Conservation (phyloP, 805 yeast species). For the Dipodascopsis uninucleata region DNA sequence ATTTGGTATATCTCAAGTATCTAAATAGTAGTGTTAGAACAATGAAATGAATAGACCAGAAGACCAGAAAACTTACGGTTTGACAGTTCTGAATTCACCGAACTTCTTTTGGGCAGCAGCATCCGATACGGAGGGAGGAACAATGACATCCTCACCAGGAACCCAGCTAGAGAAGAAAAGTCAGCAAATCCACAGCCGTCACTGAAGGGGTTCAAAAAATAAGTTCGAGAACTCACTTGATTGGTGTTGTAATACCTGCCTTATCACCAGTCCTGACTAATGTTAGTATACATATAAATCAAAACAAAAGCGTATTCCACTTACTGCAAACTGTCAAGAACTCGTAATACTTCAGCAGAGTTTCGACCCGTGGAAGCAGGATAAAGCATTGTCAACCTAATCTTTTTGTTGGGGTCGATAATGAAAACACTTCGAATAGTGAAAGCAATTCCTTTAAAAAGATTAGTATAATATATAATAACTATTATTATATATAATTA, state of each 20-base stretch:
- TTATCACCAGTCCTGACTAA: constrained; percentile 67
- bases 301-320: too few relatives aligned
- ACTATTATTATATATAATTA: too few relatives aligned
- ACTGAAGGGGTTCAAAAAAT: too few relatives aligned
- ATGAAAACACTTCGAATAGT: constrained; percentile 91
- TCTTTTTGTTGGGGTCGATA: constrained; percentile 86
- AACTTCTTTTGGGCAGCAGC: constrained; percentile 76
- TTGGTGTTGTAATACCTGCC: constrained; percentile 83
- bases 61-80: too few relatives aligned
- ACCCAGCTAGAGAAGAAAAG: constrained; percentile 55
- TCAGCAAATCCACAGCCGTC: too few relatives aligned
- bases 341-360: constrained; percentile 88
- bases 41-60: constrained; percentile 61
- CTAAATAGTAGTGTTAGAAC: not conserved
- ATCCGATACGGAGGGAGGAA: constrained; percentile 80
- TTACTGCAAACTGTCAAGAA: constrained; percentile 82
- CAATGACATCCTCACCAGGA: constrained; percentile 84
- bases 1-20: constrained; percentile 1
- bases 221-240: constrained; percentile 45
- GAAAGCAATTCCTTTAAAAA: constrained; percentile 74
- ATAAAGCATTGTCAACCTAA: constrained; percentile 80
- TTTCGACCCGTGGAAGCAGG: constrained; percentile 96
- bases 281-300: too few relatives aligned
- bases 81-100: constrained; percentile 80
- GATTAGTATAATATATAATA: too few relatives aligned